Evolutionary conservation across 148 eudicot species (phyloP), one percentile per base, ranked within the genome.

Genomic region (Drosera capensis): DNA sequence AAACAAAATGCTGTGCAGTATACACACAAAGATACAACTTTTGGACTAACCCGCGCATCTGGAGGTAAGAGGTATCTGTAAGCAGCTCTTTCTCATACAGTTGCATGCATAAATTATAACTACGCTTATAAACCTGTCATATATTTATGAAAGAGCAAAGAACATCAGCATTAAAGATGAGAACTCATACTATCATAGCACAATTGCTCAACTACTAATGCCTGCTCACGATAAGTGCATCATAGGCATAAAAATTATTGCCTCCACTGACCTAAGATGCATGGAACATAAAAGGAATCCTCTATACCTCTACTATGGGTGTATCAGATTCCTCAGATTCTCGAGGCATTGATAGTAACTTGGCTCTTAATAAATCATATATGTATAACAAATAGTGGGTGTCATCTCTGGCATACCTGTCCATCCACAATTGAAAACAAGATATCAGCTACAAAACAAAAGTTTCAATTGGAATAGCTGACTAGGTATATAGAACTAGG

Each of bases 391-490:
- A 68, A 68, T 84, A 84, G 59, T 90, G 97, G 24, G 97, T 90
- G 54, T 90, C 97, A 55, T 90, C 97, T 68, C 95, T 78, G 45
- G 97, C 97, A 70, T 90, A 90, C 64, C 93, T 87, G 72, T 49
- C 30, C 54, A 48, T 20, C n/a, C 31, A 28, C 37, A 22, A 48
- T 11, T 18, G 22, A 14, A 13, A 51, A 34, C 7, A 45, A 20
- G 40, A 12, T 41, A 44, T 23, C 25, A 11, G 7, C 16, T 20
- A 40, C 4, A 14, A 29, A 14, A 24, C 25, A 3, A 28, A 28
- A 28, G 6, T 3, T 3, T 4, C 31, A 28, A 28, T 4, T 4
- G 9, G 9, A 28, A 5, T 34, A 2, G 3, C 11, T 4, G 13
- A 3, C 5, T 28, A 11, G n/a, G n/a, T n/a, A n/a, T n/a, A n/a